These are phyloP conservation scores for Saccharomyces hybrid DNA, from an alignment of 1,139 yeast genomes.

Conservation along the genomic window DNA sequence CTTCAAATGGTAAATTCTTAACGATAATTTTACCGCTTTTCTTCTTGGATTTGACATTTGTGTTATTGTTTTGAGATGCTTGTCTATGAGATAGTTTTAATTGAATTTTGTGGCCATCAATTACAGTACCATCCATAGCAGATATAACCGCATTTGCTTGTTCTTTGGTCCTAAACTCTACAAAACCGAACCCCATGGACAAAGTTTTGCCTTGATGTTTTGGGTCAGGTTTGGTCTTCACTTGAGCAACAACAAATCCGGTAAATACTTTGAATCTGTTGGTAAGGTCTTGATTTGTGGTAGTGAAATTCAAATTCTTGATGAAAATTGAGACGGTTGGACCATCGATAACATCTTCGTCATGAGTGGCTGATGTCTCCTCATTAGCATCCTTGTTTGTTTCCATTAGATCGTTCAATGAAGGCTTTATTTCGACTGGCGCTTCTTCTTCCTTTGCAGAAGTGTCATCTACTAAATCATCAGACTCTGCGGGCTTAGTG, in stretches of 20 bases:
- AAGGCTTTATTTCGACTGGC: slow-evolving; percentile 39
- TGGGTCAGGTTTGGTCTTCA: slow-evolving; percentile 85
- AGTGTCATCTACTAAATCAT: slow-evolving; percentile 28
- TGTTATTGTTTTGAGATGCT: slow-evolving; percentile 34
- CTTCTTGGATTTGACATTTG: slow-evolving; percentile 28
- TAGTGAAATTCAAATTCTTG: slow-evolving; percentile 83
- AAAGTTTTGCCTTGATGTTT: slow-evolving; percentile 54
- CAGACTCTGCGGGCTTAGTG: slow-evolving; percentile 43
- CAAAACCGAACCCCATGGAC: slow-evolving; percentile 98
- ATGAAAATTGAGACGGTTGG: slow-evolving; percentile 83
- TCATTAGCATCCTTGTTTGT: slow-evolving; percentile 22
- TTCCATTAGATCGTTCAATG: slow-evolving; percentile 40
- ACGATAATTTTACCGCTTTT: slow-evolving; percentile 73
- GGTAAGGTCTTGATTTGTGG: slow-evolving; percentile 53
- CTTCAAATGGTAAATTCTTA: slow-evolving; percentile 95
- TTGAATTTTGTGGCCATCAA: slow-evolving; percentile 88
- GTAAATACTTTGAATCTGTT: slow-evolving; percentile 59
- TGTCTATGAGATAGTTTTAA: slow-evolving; percentile 78
- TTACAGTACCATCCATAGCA: slow-evolving; percentile 65
- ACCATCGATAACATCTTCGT: slow-evolving; percentile 43
- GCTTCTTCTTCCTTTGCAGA: slow-evolving; percentile 28
- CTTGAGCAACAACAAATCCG: slow-evolving; percentile 78
- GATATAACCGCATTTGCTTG: slow-evolving; percentile 72
- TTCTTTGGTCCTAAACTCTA: slow-evolving; percentile 71
- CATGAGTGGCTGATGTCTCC: slow-evolving; percentile 30